Percentiles rank a stretch among this genome's conserved stretches.
phyloP scores from a whole-genome alignment of 306 rosid species.

The Cucurbita argyrosperma region DNA sequence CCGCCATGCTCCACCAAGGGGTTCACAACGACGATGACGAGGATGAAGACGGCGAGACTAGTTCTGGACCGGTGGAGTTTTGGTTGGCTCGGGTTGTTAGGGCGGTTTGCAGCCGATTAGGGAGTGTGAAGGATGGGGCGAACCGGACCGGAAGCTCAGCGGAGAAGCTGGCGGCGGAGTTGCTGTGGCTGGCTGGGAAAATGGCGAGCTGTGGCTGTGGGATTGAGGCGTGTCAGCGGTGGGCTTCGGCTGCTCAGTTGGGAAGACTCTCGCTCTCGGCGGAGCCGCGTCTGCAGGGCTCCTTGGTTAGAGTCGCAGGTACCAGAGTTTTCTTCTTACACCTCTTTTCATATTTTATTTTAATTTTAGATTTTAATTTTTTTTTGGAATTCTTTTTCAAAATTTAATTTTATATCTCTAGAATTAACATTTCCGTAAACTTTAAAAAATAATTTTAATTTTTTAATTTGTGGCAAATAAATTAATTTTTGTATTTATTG shows the following conservation, averaged over 20 bases:
- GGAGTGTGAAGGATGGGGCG: not conserved
- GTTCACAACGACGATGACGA: not conserved
- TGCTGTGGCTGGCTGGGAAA: conserved; percentile 58
- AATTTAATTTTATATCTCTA: too few species aligned
- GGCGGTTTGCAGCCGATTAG: conserved; percentile 10
- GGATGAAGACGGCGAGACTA: not conserved
- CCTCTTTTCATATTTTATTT: too few species aligned
- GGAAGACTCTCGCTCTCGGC: conserved; percentile 42
- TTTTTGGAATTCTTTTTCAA: not conserved
- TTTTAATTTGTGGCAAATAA: too few species aligned
- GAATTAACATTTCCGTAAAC: too few species aligned
- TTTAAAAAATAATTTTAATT: too few species aligned
- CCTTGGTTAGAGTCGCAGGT: conserved; percentile 55
- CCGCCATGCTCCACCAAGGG: conserved; percentile 9
- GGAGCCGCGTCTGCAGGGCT: conserved; percentile 52
- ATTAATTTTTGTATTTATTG: too few species aligned
- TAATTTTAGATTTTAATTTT: too few species aligned
- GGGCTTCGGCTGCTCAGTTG: conserved; percentile 47
- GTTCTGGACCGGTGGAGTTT: conserved; percentile 9
- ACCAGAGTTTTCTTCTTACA: not conserved
- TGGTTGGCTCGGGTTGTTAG: conserved; percentile 8
- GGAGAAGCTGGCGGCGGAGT: conserved; percentile 59
- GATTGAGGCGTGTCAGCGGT: conserved; percentile 26
- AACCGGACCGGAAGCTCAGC: conserved; percentile 18
- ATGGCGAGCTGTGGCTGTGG: conserved; percentile 39